Evolutionary conservation across 208 protist genomes (phyloP).

Genomic region (Trypanosoma scelopori): DNA sequence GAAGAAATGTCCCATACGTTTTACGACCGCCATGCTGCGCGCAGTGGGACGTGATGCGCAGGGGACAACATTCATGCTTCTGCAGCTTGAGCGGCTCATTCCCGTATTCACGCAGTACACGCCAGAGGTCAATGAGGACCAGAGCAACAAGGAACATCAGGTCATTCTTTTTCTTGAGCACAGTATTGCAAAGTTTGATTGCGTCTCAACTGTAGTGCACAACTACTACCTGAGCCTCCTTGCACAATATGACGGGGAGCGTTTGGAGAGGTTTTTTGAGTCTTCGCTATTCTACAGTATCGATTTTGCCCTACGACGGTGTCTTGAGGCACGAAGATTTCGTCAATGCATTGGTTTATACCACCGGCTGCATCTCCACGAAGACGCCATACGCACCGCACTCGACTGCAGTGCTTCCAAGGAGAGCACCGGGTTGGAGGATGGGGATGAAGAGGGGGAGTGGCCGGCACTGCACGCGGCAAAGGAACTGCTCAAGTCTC

Average conservation of each 20-base stretch:
- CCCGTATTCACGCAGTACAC: slow-evolving; percentile 92
- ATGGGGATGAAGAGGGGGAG: slow-evolving; percentile 6
- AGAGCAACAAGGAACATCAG: slow-evolving; percentile 78
- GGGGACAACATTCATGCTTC: slow-evolving; percentile 44
- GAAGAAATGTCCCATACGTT: slow-evolving; percentile 72
- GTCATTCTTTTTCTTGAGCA: slow-evolving; percentile 92
- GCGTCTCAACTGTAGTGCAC: slow-evolving; percentile 87
- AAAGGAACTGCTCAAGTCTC: slow-evolving; percentile 70
- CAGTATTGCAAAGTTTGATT: slow-evolving; percentile 82
- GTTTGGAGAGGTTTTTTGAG: slow-evolving; percentile 80
- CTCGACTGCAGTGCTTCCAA: slow-evolving; percentile 36
- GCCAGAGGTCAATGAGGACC: slow-evolving; percentile 53
- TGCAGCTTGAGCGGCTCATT: slow-evolving; percentile 84
- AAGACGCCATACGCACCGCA: slow-evolving; percentile 93
- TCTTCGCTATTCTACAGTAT: slow-evolving; percentile 81
- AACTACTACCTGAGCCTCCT: slow-evolving; percentile 95
- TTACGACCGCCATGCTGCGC: slow-evolving; percentile 69
- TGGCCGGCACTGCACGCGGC: slow-evolving; percentile 65
- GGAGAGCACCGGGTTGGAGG: not conserved
- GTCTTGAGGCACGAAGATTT: slow-evolving; percentile 68
- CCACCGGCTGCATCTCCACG: slow-evolving; percentile 88
- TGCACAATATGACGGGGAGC: slow-evolving; percentile 68
- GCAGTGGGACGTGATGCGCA: slow-evolving; percentile 43
- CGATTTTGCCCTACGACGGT: slow-evolving; percentile 92
- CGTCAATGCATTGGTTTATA: slow-evolving; percentile 91